phyloP scores from a whole-genome alignment of 345 rosid genomes.

The Eucalyptus pauciflora region DNA sequence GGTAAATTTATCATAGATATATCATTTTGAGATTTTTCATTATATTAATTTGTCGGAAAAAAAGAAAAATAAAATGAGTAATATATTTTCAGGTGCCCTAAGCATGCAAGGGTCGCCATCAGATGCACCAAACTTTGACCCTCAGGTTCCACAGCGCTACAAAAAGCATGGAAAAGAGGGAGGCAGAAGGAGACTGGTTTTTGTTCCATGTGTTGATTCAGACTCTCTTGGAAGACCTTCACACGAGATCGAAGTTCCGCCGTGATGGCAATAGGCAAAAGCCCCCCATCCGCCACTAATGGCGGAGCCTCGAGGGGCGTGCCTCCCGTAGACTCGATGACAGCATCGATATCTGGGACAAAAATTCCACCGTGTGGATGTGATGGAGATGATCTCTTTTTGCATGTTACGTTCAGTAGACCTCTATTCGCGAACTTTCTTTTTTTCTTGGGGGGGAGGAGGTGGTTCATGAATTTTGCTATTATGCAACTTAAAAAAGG shows the following conservation, averaged over 20 bases:
- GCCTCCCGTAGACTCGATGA: background rate
- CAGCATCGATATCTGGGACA: background rate
- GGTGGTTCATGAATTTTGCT: background rate
- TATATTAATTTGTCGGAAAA: accelerated
- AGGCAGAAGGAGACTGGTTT: background rate
- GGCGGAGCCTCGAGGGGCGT: background rate
- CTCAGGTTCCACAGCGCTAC: background rate
- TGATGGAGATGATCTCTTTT: background rate
- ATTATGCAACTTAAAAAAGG: background rate
- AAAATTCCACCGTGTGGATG: background rate
- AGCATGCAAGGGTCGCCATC: background rate
- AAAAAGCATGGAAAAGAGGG: background rate
- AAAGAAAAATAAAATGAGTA: background rate
- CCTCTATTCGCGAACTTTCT: background rate
- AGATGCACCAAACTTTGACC: background rate
- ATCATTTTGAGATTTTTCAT: too few species aligned
- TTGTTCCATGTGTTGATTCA: background rate
- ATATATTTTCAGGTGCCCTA: background rate
- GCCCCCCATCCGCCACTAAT: background rate
- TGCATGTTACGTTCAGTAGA: background rate
- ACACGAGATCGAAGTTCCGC: background rate
- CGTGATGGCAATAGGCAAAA: background rate
- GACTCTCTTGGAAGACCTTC: background rate
- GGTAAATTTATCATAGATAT: too few species aligned
- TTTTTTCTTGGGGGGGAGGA: too few species aligned